These are phyloP conservation scores for Aspergillus pseudotamarii DNA, from an alignment of 2,329 filamentous ascomycete genomes.

Conservation along the genomic window DNA sequence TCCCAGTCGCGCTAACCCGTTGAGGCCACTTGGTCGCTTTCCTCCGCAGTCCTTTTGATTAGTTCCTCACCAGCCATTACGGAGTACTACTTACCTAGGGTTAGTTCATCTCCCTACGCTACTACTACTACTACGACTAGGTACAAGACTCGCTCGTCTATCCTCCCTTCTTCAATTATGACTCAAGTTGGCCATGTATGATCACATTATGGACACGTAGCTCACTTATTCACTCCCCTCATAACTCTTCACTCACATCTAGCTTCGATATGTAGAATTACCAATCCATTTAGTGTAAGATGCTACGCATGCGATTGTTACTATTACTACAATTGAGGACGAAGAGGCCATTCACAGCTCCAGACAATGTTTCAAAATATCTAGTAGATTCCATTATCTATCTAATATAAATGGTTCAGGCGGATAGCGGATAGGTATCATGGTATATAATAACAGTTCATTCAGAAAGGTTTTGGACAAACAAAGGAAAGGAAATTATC, in stretches of 20 bases:
- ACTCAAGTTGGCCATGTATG: not conserved
- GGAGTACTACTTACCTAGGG: not conserved
- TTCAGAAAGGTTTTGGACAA: not conserved
- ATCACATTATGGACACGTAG: not conserved
- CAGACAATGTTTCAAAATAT: not conserved
- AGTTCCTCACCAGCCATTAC: not conserved
- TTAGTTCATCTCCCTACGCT: not conserved
- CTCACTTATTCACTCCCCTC: not conserved
- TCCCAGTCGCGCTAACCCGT: slow-evolving; percentile 39
- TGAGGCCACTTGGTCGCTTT: slow-evolving; percentile 44
- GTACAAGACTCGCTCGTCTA: not conserved
- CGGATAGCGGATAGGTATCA: slow-evolving; percentile 10
- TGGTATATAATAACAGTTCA: slow-evolving; percentile 6
- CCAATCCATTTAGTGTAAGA: not conserved
- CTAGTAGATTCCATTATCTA: slow-evolving; percentile 1
- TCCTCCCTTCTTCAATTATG: not conserved
- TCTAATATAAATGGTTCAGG: not conserved
- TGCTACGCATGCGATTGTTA: not conserved
- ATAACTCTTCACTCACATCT: not conserved
- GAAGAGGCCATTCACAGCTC: not conserved
- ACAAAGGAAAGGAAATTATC: not conserved
- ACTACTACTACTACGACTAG: not conserved
- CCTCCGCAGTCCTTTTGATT: slow-evolving; percentile 14
- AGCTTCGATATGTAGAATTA: not conserved
- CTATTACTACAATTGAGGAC: no score